Evolutionary conservation across 2,329 filamentous ascomycete genomes (phyloP).

Genomic region (Colletotrichum kahawae): DNA sequence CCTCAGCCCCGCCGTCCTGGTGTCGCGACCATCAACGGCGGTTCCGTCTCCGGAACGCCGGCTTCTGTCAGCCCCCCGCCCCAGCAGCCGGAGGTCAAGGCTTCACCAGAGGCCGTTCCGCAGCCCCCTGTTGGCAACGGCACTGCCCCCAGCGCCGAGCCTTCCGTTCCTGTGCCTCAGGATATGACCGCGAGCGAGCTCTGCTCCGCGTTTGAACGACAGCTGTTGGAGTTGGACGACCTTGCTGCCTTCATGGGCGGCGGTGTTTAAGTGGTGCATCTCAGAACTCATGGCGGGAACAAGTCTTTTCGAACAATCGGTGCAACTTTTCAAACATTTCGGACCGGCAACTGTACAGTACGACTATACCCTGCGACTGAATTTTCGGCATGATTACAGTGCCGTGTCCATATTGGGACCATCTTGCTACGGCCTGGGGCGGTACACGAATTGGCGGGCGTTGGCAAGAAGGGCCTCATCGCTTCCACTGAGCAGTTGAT

Average conservation of each 20-base stretch:
- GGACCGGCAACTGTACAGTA: constrained; percentile 18
- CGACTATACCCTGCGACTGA: constrained; percentile 17
- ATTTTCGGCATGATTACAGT: neutral
- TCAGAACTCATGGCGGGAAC: neutral
- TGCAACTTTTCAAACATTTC: neutral
- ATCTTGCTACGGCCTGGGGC: neutral
- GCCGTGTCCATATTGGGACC: neutral
- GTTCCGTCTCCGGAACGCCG: constrained; percentile 53
- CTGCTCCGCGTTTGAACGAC: constrained; percentile 63
- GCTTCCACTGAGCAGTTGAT: neutral
- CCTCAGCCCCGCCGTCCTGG: constrained; percentile 55
- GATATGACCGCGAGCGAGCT: constrained; percentile 66
- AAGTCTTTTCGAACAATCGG: neutral
- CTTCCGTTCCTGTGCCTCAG: constrained; percentile 26
- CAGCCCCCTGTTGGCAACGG: constrained; percentile 15
- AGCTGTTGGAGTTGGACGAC: constrained; percentile 65
- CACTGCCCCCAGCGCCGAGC: constrained; percentile 27
- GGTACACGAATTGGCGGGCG: neutral
- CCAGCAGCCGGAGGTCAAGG: constrained; percentile 39
- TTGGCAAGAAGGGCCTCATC: neutral
- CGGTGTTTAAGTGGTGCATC: constrained; percentile 47
- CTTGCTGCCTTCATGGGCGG: constrained; percentile 68
- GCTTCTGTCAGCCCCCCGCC: constrained; percentile 48
- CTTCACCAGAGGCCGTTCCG: constrained; percentile 30
- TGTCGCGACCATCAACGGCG: constrained; percentile 64